Percentiles rank a stretch among this genome's conserved stretches.
These are phyloP conservation scores for Trypanosoma melophagium DNA, from an alignment of 208 protist genomes.

Conservation along the genomic window DNA sequence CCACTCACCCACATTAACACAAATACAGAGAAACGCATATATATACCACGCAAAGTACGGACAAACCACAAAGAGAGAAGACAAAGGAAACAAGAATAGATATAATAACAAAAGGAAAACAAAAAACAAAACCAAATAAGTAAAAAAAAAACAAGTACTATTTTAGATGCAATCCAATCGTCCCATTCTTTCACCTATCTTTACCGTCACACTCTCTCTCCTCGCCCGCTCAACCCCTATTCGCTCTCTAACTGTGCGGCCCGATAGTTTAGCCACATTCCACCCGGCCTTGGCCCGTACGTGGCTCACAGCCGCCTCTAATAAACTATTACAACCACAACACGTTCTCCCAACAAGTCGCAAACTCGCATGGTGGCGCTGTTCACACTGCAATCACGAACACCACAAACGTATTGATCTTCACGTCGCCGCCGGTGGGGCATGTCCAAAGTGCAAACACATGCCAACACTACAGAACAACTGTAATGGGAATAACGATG, in stretches of 20 bases:
- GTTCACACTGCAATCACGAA: conserved; percentile 55
- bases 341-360: conserved; percentile 64
- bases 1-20: background rate
- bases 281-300: conserved; percentile 61
- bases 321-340: conserved; percentile 80
- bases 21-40: conserved; percentile 3
- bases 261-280: conserved; percentile 46
- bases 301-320: conserved; percentile 76
- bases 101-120: background rate
- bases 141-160: conserved; percentile 8
- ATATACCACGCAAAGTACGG: conserved; percentile 1
- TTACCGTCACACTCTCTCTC: conserved; percentile 6
- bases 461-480: conserved; percentile 30
- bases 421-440: conserved; percentile 65
- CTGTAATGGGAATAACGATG: background rate
- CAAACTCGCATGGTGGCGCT: conserved; percentile 83
- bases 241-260: background rate
- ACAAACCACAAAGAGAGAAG: too few relatives aligned
- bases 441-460: conserved; percentile 62
- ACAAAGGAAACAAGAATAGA: background rate
- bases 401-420: conserved; percentile 75
- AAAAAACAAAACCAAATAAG: conserved; percentile 5
- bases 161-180: conserved; percentile 9
- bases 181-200: conserved; percentile 3
- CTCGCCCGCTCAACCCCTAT: background rate